Conservation (phyloP, 495 filamentous ascomycete species). For the Penicillium paradoxum region DNA sequence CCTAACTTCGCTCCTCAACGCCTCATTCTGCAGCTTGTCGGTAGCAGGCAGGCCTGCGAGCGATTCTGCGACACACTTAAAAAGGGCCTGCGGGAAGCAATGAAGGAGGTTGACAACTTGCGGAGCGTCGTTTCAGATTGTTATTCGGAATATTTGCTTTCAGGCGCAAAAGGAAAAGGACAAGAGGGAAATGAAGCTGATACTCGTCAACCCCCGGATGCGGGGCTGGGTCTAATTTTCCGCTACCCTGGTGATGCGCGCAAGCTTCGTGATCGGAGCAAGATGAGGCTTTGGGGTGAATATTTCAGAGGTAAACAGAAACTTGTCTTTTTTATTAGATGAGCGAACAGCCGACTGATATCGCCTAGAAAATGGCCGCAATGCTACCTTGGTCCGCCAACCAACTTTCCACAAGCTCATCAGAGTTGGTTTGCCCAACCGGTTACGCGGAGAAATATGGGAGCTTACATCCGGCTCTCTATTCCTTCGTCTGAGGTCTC, state of each 20-base stretch:
- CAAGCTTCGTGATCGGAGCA: conserved; percentile 89
- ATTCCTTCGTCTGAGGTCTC: conserved; percentile 79
- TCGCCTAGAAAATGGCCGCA: conserved; percentile 79
- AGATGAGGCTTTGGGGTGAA: conserved; percentile 96
- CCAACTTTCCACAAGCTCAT: conserved; percentile 98
- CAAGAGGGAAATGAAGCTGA: conserved; percentile 34
- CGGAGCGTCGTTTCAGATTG: conserved; percentile 72
- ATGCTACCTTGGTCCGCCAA: conserved; percentile 85
- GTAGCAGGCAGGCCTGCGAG: conserved; percentile 83
- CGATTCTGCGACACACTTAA: conserved; percentile 95
- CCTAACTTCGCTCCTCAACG: conserved; percentile 62
- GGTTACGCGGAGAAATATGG: conserved; percentile 92
- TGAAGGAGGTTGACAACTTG: conserved; percentile 80
- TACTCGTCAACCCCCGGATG: conserved; percentile 72
- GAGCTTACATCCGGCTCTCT: conserved; percentile 88
- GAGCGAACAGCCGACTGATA: conserved; percentile 1
- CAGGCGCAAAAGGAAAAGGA: conserved; percentile 39
- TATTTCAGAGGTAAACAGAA: conserved; percentile 66
- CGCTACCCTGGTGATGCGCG: conserved; percentile 94
- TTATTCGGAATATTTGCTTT: conserved; percentile 88
- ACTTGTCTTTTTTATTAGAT: not conserved
- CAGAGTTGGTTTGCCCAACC: conserved; percentile 88
- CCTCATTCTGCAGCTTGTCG: conserved; percentile 84
- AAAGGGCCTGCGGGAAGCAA: conserved; percentile 74
- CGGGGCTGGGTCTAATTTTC: conserved; percentile 87